phyloP scores from a whole-genome alignment of 2,329 filamentous ascomycete species.

The Xylaria sp. region DNA sequence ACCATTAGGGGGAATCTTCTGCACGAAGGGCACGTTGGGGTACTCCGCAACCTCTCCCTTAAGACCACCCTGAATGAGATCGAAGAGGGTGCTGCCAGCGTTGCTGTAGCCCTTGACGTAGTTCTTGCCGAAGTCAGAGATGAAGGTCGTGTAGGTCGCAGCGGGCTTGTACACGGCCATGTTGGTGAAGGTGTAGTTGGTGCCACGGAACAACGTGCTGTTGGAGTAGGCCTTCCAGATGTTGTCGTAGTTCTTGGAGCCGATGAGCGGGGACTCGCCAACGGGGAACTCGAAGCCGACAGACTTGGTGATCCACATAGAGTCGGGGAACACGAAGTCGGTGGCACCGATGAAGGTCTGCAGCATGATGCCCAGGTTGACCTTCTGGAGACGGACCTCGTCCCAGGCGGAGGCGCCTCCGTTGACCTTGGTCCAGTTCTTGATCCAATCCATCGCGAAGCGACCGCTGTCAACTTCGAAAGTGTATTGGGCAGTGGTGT shows the following conservation, averaged over 20 bases:
- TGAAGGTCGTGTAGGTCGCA: slow-evolving; percentile 31
- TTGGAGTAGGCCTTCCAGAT: slow-evolving; percentile 32
- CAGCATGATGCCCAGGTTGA: slow-evolving; percentile 35
- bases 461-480: slow-evolving; percentile 34
- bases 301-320: slow-evolving; percentile 31
- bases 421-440: slow-evolving; percentile 33
- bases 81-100: slow-evolving; percentile 9
- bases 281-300: slow-evolving; percentile 35
- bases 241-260: slow-evolving; percentile 29
- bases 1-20: slow-evolving; percentile 28
- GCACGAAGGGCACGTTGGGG: slow-evolving; percentile 33
- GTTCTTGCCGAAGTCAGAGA: slow-evolving; percentile 23
- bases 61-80: slow-evolving; percentile 30
- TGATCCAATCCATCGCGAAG: slow-evolving; percentile 37
- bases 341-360: slow-evolving; percentile 30
- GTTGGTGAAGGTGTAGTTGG: slow-evolving; percentile 36
- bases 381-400: slow-evolving; percentile 35
- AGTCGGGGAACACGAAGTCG: slow-evolving; percentile 32
- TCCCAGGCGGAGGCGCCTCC: slow-evolving; percentile 27
- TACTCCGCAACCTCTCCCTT: slow-evolving; percentile 17
- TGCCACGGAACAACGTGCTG: slow-evolving; percentile 34
- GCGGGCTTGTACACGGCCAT: slow-evolving; percentile 34
- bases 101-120: slow-evolving; percentile 33
- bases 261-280: slow-evolving; percentile 25
- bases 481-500: slow-evolving; percentile 21